A percentile compares a stretch with the other conserved stretches of the same genome.
phyloP scores from a whole-genome alignment of 306 rosid species.

The Crotalaria pallida region DNA sequence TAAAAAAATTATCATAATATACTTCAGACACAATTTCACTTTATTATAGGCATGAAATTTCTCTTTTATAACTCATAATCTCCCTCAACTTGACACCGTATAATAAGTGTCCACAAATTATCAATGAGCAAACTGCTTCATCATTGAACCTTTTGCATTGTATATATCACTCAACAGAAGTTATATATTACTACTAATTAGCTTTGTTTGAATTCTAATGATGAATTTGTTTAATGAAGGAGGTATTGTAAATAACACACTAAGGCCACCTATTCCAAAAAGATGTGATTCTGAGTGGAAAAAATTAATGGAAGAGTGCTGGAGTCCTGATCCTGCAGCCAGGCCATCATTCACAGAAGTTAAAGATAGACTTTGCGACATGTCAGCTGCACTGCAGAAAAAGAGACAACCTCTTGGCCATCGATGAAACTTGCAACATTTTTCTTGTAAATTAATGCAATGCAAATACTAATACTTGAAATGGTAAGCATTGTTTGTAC shows the following conservation, averaged over 20 bases:
- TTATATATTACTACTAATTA: background rate
- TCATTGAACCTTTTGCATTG: background rate
- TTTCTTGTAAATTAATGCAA: conserved; percentile 27
- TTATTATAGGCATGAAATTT: too few relatives aligned
- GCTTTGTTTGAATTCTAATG: conserved; percentile 8
- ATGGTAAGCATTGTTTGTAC: conserved; percentile 25
- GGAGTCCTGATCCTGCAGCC: conserved; percentile 73
- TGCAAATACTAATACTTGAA: conserved; percentile 6
- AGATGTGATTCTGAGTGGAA: conserved; percentile 84
- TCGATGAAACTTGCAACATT: conserved; percentile 25
- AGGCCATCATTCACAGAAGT: conserved; percentile 82
- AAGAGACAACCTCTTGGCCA: conserved; percentile 34
- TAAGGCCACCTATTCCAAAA: conserved; percentile 84
- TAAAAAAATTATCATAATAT: background rate
- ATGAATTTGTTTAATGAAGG: conserved; percentile 39
- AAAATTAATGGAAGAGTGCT: conserved; percentile 82
- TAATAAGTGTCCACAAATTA: background rate
- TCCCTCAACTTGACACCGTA: background rate
- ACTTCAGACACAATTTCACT: too few relatives aligned
- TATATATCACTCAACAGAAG: background rate
- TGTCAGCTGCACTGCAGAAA: conserved; percentile 57
- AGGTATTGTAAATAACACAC: conserved; percentile 81
- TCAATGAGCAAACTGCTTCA: background rate
- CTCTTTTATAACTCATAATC: background rate
- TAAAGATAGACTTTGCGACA: conserved; percentile 56